Evolutionary conservation across 1,284 basidiomycete genomes (phyloP).

Genomic region (Trametes sp.): DNA sequence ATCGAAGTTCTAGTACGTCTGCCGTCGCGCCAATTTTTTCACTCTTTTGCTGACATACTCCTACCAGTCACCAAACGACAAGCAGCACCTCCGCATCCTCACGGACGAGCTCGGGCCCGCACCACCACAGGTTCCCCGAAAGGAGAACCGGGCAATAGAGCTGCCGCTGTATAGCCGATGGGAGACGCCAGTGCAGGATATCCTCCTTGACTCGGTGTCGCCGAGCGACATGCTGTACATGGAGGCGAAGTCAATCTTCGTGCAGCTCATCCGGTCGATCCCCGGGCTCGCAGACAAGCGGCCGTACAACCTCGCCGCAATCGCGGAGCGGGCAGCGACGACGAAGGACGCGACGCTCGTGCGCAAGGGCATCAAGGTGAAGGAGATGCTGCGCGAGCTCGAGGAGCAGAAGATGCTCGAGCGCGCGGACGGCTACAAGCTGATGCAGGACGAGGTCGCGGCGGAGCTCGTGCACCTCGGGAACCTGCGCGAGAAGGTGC

Average conservation of each 20-base stretch:
- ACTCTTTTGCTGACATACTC: constrained; percentile 17
- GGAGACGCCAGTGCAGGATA: constrained; percentile 99
- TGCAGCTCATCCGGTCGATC: constrained; percentile 95
- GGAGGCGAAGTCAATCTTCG: constrained; percentile 99
- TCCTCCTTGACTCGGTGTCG: constrained; percentile 97
- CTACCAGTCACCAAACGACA: constrained; percentile 91
- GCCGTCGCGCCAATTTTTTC: neutral
- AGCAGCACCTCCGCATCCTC: constrained; percentile 95
- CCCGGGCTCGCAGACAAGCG: constrained; percentile 85
- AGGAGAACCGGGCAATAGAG: constrained; percentile 96
- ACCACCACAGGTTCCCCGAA: constrained; percentile 93
- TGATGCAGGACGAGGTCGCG: constrained; percentile 97
- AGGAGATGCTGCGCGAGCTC: constrained; percentile 97
- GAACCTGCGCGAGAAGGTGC: constrained; percentile 95
- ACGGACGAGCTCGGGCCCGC: constrained; percentile 95
- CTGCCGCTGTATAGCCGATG: constrained; percentile 95
- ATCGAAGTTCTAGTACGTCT: constrained; percentile 89
- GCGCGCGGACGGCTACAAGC: constrained; percentile 81
- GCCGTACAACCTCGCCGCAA: constrained; percentile 88
- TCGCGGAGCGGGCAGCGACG: constrained; percentile 95
- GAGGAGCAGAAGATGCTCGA: constrained; percentile 93
- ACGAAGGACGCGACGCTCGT: constrained; percentile 97
- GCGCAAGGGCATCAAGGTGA: constrained; percentile 97
- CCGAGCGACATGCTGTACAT: constrained; percentile 99
- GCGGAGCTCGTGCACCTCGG: constrained; percentile 96